phyloP scores from a whole-genome alignment of 257 asterid species.

The Nicotiana sylvestris region DNA sequence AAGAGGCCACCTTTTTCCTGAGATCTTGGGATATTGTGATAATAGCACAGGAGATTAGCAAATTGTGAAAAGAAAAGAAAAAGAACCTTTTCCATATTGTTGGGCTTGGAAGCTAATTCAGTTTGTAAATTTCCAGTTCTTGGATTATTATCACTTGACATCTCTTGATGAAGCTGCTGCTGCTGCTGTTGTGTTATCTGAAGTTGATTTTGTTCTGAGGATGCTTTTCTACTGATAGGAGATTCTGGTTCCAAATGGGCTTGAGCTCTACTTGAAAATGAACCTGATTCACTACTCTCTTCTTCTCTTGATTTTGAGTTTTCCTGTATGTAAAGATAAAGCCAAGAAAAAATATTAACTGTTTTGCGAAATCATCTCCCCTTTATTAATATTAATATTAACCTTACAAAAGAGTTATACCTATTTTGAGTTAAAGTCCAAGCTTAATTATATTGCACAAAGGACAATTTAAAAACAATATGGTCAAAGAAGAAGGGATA shows the following conservation, averaged over 20 bases:
- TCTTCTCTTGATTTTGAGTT: constrained; percentile 85
- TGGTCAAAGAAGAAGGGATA: constrained; percentile 9
- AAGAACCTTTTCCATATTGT: constrained; percentile 53
- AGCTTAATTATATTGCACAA: not conserved
- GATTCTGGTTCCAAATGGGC: constrained; percentile 1
- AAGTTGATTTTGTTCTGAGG: too few relatives aligned
- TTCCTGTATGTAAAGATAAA: constrained; percentile 20
- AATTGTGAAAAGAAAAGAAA: not conserved
- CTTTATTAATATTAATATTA: not conserved
- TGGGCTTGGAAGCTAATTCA: constrained; percentile 34
- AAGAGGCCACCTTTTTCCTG: constrained; percentile 34
- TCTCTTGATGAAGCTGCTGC: too few relatives aligned
- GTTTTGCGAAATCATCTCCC: not conserved
- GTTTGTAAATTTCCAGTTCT: constrained; percentile 32
- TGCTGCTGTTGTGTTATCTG: too few relatives aligned
- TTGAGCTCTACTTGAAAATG: constrained; percentile 45
- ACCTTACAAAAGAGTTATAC: not conserved
- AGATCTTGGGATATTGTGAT: constrained; percentile 29
- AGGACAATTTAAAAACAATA: constrained; percentile 8
- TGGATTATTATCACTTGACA: constrained; percentile 34
- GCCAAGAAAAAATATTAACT: constrained; percentile 25
- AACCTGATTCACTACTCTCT: constrained; percentile 64
- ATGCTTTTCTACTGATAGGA: too few relatives aligned
- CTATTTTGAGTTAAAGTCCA: constrained; percentile 11
- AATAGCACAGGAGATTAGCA: not conserved